Conservation (phyloP, 768 basidiomycete species). For the Pulveroboletus sp. region DNA sequence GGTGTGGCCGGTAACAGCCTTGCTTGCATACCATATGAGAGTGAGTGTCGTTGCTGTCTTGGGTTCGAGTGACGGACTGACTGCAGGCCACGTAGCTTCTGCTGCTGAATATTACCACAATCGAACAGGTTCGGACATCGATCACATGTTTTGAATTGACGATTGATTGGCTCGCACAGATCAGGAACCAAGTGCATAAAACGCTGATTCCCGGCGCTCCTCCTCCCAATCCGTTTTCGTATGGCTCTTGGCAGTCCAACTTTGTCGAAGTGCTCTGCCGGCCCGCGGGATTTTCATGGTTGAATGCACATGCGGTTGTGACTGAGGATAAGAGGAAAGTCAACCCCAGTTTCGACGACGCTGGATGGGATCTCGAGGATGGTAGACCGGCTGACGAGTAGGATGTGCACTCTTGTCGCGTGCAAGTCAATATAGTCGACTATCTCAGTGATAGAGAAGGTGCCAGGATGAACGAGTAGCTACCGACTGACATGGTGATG, state of each 20-base stretch:
- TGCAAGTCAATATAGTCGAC: too few species aligned
- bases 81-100: conserved; percentile 50
- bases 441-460: too few species aligned
- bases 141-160: conserved; percentile 6
- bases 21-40: conserved; percentile 81
- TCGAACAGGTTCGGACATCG: conserved; percentile 71
- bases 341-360: conserved; percentile 60
- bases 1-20: conserved; percentile 78
- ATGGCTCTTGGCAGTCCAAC: conserved; percentile 73
- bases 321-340: conserved; percentile 70
- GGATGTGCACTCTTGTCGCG: background rate
- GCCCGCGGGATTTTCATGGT: conserved; percentile 77
- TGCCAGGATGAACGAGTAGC: too few species aligned
- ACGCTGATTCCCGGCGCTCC: conserved; percentile 57
- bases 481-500: too few species aligned
- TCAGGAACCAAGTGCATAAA: conserved; percentile 82
- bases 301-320: conserved; percentile 55
- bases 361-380: conserved; percentile 24
- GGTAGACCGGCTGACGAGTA: conserved; percentile 14
- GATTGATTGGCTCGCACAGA: conserved; percentile 40
- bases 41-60: conserved; percentile 42
- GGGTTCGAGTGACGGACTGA: background rate
- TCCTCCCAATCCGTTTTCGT: conserved; percentile 85
- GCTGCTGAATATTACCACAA: conserved; percentile 87
- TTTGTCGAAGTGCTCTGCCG: conserved; percentile 73